phyloP scores from a whole-genome alignment of 352 stramenopile species.

The Phytophthora podocarpi region DNA sequence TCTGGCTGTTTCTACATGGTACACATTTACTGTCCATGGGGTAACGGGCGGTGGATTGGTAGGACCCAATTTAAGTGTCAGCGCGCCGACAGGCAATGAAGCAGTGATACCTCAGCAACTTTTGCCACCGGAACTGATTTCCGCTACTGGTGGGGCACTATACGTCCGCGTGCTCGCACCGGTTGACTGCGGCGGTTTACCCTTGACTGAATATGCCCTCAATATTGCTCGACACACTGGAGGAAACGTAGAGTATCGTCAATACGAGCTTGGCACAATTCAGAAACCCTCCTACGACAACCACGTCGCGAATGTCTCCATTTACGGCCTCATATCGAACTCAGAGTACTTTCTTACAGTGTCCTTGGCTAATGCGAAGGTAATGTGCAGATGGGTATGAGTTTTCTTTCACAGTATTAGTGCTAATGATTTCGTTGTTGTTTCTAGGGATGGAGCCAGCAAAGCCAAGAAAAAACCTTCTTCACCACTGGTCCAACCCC shows the following conservation, averaged over 20 bases:
- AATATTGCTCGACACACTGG: constrained; percentile 36
- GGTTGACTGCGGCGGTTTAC: constrained; percentile 41
- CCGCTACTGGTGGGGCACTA: constrained; percentile 51
- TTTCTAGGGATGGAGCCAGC: constrained; percentile 42
- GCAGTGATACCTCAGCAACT: constrained; percentile 22
- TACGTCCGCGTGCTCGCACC: constrained; percentile 42
- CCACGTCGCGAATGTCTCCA: constrained; percentile 28
- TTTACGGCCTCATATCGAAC: constrained; percentile 39
- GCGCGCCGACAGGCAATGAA: constrained; percentile 12
- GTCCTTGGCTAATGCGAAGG: constrained; percentile 18
- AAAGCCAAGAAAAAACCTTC: constrained; percentile 29
- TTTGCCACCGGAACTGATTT: constrained; percentile 31
- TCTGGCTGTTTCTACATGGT: constrained; percentile 28
- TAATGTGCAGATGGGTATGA: too few relatives aligned
- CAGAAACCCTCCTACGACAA: constrained; percentile 7
- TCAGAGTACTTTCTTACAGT: constrained; percentile 44
- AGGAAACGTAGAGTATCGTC: constrained; percentile 11
- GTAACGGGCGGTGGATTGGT: constrained; percentile 32
- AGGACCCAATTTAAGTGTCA: constrained; percentile 1
- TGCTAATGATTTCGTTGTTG: too few relatives aligned
- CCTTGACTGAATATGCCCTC: constrained; percentile 32
- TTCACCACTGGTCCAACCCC: constrained; percentile 38
- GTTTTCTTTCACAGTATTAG: too few relatives aligned
- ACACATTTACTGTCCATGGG: constrained; percentile 36
- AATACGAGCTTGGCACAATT: constrained; percentile 13